phyloP scores from a whole-genome alignment of 2,329 filamentous ascomycete species.

The Beauveria pseudobassiana region DNA sequence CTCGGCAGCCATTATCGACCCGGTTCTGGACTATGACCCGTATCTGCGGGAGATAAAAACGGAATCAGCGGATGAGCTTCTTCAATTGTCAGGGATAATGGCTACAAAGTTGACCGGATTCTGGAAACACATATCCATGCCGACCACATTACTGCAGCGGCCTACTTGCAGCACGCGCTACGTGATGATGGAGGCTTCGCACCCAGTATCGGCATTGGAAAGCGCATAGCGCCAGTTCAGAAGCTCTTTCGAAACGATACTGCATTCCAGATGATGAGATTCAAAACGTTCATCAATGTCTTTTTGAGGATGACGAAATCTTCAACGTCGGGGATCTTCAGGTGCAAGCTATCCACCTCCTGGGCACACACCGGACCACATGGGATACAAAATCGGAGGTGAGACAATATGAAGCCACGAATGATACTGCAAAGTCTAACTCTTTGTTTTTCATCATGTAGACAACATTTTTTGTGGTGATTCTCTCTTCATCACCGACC shows the following conservation, averaged over 20 bases:
- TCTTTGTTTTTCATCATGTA: neutral
- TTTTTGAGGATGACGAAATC: slow-evolving; percentile 45
- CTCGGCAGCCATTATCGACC: slow-evolving; percentile 50
- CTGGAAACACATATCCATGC: slow-evolving; percentile 58
- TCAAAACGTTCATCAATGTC: slow-evolving; percentile 39
- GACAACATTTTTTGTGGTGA: slow-evolving; percentile 40
- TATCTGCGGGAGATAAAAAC: slow-evolving; percentile 30
- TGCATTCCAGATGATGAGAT: slow-evolving; percentile 36
- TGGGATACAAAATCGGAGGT: slow-evolving; percentile 48
- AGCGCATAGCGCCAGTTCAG: slow-evolving; percentile 45
- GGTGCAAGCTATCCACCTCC: slow-evolving; percentile 44
- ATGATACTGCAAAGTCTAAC: neutral
- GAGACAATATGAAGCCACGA: neutral
- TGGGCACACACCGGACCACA: slow-evolving; percentile 53
- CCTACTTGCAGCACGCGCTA: slow-evolving; percentile 46
- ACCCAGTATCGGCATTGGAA: slow-evolving; percentile 47
- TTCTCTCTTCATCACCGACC: slow-evolving; percentile 39
- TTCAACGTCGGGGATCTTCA: slow-evolving; percentile 43
- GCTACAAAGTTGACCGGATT: slow-evolving; percentile 43
- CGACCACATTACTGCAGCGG: slow-evolving; percentile 52
- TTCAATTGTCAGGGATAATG: slow-evolving; percentile 35
- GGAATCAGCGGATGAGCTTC: slow-evolving; percentile 41
- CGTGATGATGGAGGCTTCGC: slow-evolving; percentile 23
- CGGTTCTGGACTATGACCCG: slow-evolving; percentile 51
- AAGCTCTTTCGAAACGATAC: slow-evolving; percentile 38